Base-by-base conservation (phyloP, 805 yeast genomes). In the Cyberlindnera maclurae region DNA sequence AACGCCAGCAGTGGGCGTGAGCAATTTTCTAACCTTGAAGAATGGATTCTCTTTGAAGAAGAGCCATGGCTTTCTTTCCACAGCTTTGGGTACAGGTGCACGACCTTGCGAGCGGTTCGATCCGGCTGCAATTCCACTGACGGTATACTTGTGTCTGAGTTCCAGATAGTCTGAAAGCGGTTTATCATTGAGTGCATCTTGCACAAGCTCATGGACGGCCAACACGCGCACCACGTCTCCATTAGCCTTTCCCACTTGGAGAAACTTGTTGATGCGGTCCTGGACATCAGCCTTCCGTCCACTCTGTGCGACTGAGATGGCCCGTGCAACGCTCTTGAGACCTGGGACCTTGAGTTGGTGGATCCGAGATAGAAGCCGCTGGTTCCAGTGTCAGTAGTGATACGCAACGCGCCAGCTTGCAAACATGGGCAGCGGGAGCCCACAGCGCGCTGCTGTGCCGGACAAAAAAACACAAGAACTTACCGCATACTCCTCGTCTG, bases 261-360 rank as follows among this genome's bases (percentile, higher is more conserved):
- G 46, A 46, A 63, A 71, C n/a, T 59, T 61, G 36, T 62, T 54
- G 6, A 85, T 57, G 26, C 87, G 64, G 27, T 74, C 77, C 38
- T 70, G 70, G 12, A 84, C 58, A 26, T 74, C 81, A 15, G 70
- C 68, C 57, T 85, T 86, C 29, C 77, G 62, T 1, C 93, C 94
- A 5, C 68, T 51, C 9, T 63, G 49, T 2, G 75, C 58, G 15
- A 80, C 57, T 2, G 71, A 70, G 13, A 78, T 51, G 2, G 76
- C 51, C 32, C 73, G 64, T 27, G 79, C 71, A 1, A 80, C 51
- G 15, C 62, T 67, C 55, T 78, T 79, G 39, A 80, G 62, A 39
- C 72, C 74, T 0, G 69, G 58, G 2, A 78, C 75, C 47, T 70
- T 72, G 15, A 51, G 33, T 13, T 8, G n/a, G 27, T 22, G 32